Evolutionary conservation across 495 filamentous ascomycete genomes (phyloP).

Genomic region (Elasticomyces elasticus): DNA sequence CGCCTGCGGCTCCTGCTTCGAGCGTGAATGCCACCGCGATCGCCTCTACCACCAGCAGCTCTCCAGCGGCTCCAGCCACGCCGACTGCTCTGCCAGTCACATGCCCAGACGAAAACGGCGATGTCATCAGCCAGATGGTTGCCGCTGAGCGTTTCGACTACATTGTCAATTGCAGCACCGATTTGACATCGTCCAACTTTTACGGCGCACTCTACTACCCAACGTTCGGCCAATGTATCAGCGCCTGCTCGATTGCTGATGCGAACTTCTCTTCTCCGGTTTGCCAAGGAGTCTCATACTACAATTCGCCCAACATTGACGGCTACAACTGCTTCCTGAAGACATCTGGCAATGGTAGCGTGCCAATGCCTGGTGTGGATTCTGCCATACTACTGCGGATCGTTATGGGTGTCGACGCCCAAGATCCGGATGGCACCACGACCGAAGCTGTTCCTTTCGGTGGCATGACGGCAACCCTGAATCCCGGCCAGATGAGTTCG

Average conservation of each 20-base stretch:
- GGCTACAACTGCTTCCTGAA: conserved; percentile 19
- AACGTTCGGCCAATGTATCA: conserved; percentile 9
- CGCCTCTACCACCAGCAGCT: neutral
- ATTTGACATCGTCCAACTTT: conserved; percentile 8
- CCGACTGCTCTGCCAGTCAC: conserved; percentile 18
- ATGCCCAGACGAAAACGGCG: conserved; percentile 22
- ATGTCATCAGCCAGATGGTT: conserved; percentile 16
- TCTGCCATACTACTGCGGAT: conserved; percentile 12
- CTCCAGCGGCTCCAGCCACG: neutral
- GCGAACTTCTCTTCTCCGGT: conserved; percentile 8
- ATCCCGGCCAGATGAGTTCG: conserved; percentile 7
- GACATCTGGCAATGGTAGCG: conserved; percentile 5
- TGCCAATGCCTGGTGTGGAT: conserved; percentile 6
- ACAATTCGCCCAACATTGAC: neutral
- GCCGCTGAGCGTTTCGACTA: conserved; percentile 22
- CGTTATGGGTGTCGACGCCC: neutral
- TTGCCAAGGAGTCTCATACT: conserved; percentile 17
- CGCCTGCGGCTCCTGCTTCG: neutral
- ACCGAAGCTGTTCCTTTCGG: conserved; percentile 10
- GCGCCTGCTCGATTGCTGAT: conserved; percentile 14
- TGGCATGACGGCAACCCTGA: neutral
- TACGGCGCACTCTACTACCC: conserved; percentile 8
- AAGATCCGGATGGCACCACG: neutral
- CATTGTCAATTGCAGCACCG: conserved; percentile 19
- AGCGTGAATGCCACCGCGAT: neutral